Conservation (phyloP, 208 protist genomes). For the Trypanosoma grayi region DNA sequence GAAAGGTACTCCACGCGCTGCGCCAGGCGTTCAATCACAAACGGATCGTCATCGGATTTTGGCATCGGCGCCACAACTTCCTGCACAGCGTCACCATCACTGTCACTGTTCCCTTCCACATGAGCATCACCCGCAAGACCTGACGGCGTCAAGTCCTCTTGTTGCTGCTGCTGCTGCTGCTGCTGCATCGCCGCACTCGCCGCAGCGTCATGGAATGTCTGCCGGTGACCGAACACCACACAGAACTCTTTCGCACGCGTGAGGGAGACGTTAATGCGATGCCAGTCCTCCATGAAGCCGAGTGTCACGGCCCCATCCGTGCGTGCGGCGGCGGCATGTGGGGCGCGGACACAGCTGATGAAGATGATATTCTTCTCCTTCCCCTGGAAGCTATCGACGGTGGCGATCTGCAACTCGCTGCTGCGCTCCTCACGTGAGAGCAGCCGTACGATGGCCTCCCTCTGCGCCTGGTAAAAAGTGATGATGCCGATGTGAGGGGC, state of each 20-base stretch:
- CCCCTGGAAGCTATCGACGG: conserved; percentile 94
- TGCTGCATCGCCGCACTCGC: not conserved
- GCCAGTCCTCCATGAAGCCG: conserved; percentile 88
- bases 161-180: not conserved
- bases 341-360: conserved; percentile 86
- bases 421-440: conserved; percentile 52
- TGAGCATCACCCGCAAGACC: conserved; percentile 19
- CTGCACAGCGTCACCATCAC: conserved; percentile 8
- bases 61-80: conserved; percentile 8
- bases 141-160: not conserved
- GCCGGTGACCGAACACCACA: conserved; percentile 60
- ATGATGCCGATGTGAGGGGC: conserved; percentile 63
- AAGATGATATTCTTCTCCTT: conserved; percentile 93
- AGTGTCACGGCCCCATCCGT: conserved; percentile 33
- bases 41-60: conserved; percentile 53
- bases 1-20: conserved; percentile 30
- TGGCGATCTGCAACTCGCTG: conserved; percentile 73
- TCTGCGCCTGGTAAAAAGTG: conserved; percentile 84
- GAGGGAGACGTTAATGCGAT: conserved; percentile 92
- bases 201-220: conserved; percentile 34
- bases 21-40: conserved; percentile 48
- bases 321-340: not conserved
- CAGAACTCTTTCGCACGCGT: conserved; percentile 88
- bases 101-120: conserved; percentile 22
- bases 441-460: conserved; percentile 34